phyloP scores from a whole-genome alignment of 164 flowering plant species.

The Umbilicus rupestris region DNA sequence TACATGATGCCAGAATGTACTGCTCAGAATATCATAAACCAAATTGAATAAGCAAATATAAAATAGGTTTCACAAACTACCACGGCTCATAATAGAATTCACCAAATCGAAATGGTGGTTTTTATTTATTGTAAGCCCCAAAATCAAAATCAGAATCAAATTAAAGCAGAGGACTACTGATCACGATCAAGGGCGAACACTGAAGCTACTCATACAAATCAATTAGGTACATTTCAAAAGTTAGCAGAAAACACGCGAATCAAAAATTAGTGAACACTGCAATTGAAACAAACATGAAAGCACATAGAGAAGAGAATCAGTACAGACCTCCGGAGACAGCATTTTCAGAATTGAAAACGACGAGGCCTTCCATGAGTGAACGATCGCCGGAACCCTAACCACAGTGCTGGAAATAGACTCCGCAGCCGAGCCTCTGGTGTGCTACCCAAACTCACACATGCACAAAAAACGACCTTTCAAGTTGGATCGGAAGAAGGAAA shows the following conservation, averaged over 20 bases:
- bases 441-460: too few species aligned
- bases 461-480: too few species aligned
- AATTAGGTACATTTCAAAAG: not conserved
- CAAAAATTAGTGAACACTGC: not conserved
- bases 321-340: not conserved
- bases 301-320: not conserved
- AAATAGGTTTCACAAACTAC: too few species aligned
- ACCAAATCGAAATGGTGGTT: too few species aligned
- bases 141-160: too few species aligned
- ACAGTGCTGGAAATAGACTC: not conserved
- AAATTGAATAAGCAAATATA: too few species aligned
- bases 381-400: not conserved
- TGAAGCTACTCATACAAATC: not conserved
- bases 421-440: not conserved
- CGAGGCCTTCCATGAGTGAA: not conserved
- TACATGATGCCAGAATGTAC: not conserved
- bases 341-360: not conserved
- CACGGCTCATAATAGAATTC: too few species aligned
- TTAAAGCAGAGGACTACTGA: too few species aligned
- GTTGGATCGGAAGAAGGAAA: too few species aligned
- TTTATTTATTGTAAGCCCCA: too few species aligned
- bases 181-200: not conserved
- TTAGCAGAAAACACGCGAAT: not conserved
- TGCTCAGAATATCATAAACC: not conserved
- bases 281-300: not conserved